Base-by-base conservation (phyloP, 371 early-diverging fungal species). In the Mortierella sp. region DNA sequence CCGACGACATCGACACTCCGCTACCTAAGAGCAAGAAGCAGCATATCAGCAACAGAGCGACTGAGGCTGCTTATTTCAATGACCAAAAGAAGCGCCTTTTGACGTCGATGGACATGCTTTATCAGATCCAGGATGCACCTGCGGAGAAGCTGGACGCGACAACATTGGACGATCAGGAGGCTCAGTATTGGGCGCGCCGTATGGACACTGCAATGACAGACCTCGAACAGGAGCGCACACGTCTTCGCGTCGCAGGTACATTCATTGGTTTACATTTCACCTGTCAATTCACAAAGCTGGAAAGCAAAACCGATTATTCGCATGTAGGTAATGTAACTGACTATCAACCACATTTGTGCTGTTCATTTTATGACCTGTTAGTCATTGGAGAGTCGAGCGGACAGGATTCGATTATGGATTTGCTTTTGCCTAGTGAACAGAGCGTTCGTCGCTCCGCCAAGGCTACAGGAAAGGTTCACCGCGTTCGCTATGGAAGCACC, bases 301-400 rank as follows among this genome's bases (percentile, higher is more conserved):
- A n/a, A n/a, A n/a, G n/a, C n/a, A n/a, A n/a, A n/a, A n/a, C n/a
- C n/a, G n/a, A n/a, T n/a, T n/a, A n/a, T n/a, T 53, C 55, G 19
- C 61, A 41, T 16, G 41, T 14, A 19, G 1, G 34, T 0, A 1
- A 1, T 31, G 14, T 31, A n/a, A 43, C 40, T 16, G 16, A 47
- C 61, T 22, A 65, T 5, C 16, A 45, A 14, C 16, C 48, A 31
- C 13, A 0, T 44, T 40, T 39, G 8, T 34, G 26, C n/a, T 52
- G 37, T 34, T 55, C 19, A 24, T 26, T 9, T 14, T 58, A 26
- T 55, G 40, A 26, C 19, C 16, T 14, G n/a, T 1, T 74, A 81
- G 82, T 83, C 19, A 39, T 83, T 64, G 84, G 84, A 5, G 84
- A 83, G 41, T 75, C 84, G 8, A 83, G 84, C 34, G 84, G 84